Conservation (phyloP, 2,329 filamentous ascomycete species). For the Stachybotrys chlorohalonatus region DNA sequence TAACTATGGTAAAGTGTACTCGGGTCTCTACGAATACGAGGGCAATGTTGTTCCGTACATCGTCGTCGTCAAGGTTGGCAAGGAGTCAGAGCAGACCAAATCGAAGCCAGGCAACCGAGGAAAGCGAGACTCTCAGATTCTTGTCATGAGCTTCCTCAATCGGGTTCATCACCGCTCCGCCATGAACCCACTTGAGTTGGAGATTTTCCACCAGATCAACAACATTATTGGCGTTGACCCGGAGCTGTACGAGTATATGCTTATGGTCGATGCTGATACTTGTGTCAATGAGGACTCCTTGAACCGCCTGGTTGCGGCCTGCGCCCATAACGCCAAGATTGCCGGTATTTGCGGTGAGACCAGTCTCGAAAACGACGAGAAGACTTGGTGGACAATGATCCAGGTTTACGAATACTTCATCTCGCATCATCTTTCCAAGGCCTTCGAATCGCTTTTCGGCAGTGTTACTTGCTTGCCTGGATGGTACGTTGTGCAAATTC, state of each 20-base stretch:
- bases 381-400: constrained; percentile 99
- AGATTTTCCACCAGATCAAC: constrained; percentile 99
- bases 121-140: constrained; percentile 94
- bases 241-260: constrained; percentile 90
- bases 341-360: constrained; percentile 97
- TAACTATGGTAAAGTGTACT: constrained; percentile 98
- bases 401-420: constrained; percentile 99
- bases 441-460: constrained; percentile 95
- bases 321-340: constrained; percentile 90
- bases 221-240: constrained; percentile 98
- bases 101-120: constrained; percentile 94
- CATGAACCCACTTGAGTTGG: constrained; percentile 92
- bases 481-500: constrained; percentile 59
- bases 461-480: constrained; percentile 98
- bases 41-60: constrained; percentile 96
- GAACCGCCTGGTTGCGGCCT: constrained; percentile 85
- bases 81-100: constrained; percentile 86
- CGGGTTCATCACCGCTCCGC: constrained; percentile 88
- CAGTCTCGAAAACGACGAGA: constrained; percentile 88
- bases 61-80: constrained; percentile 93
- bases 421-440: constrained; percentile 92
- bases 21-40: constrained; percentile 93
- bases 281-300: constrained; percentile 86
- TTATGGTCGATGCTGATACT: constrained; percentile 98
- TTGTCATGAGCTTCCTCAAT: constrained; percentile 96